These are phyloP conservation scores for Beauveria sp. DNA, from an alignment of 2,329 filamentous ascomycete species.

Conservation along the genomic window DNA sequence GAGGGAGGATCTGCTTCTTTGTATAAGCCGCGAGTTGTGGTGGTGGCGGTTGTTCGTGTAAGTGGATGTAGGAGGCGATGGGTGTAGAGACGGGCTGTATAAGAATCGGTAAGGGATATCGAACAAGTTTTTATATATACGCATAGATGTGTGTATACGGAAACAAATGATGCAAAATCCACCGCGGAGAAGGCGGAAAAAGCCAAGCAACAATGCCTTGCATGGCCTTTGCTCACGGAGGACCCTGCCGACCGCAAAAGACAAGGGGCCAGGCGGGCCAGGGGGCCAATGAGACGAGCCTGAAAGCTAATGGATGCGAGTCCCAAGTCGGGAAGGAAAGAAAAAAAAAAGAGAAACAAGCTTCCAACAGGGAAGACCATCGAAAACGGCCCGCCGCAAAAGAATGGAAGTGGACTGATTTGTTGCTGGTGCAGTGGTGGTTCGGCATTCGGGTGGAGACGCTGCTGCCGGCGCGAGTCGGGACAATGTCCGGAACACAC, in stretches of 20 bases:
- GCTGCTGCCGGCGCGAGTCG: not conserved
- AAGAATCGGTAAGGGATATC: not conserved
- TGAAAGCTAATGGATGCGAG: not conserved
- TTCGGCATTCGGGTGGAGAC: not conserved
- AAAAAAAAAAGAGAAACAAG: not conserved
- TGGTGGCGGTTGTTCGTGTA: not conserved
- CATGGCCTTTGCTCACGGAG: too few species aligned
- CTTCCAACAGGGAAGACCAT: not conserved
- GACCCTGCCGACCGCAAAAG: not conserved
- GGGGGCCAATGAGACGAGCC: not conserved
- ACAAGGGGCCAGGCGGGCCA: too few species aligned
- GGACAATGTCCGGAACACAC: not conserved
- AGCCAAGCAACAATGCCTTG: not conserved
- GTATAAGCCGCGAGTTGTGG: not conserved
- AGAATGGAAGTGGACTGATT: conserved; percentile 4
- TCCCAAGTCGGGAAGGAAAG: not conserved
- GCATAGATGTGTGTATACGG: not conserved
- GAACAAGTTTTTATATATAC: not conserved
- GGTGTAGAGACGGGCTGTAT: not conserved
- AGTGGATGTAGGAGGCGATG: not conserved
- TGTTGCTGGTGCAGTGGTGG: not conserved
- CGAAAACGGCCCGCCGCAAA: not conserved
- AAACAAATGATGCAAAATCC: not conserved
- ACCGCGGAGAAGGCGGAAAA: not conserved
- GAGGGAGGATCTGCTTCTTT: not conserved